A percentile compares a stretch with the other conserved stretches of the same genome.
Conservation (phyloP, 2,329 filamentous ascomycete genomes). For the Phialophora expanda region DNA sequence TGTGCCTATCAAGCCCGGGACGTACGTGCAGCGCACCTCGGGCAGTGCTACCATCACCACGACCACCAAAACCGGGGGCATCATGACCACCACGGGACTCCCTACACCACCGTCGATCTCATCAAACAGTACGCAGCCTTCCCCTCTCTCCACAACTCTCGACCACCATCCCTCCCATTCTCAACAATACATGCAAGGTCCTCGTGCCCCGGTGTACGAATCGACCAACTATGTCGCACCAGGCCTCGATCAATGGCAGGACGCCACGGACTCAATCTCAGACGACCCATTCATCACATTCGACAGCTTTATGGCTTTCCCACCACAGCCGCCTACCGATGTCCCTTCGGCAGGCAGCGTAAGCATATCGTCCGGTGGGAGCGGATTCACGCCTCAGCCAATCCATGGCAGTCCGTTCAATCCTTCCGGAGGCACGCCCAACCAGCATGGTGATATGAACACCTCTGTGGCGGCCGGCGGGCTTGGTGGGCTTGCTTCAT, state of each 20-base stretch:
- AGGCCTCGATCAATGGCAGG: constrained; percentile 33
- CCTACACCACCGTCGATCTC: constrained; percentile 38
- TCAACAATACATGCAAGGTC: constrained; percentile 12
- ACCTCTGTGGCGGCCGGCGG: constrained; percentile 11
- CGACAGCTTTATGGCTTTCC: constrained; percentile 40
- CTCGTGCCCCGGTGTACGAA: constrained; percentile 26
- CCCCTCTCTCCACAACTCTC: constrained; percentile 34
- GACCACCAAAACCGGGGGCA: constrained; percentile 10
- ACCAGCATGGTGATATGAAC: constrained; percentile 24
- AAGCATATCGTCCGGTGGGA: constrained; percentile 19
- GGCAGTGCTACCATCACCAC: constrained; percentile 6
- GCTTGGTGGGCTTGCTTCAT: constrained; percentile 9
- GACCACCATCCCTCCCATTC: constrained; percentile 16
- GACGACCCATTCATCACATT: constrained; percentile 40
- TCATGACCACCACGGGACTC: constrained; percentile 28
- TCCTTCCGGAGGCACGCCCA: constrained; percentile 8
- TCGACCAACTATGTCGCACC: constrained; percentile 29
- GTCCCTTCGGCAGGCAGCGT: constrained; percentile 27
- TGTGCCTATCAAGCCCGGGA: constrained; percentile 36
- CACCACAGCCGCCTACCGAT: constrained; percentile 29
- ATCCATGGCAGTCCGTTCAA: constrained; percentile 26
- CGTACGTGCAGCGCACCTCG: constrained; percentile 27
- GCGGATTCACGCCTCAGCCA: constrained; percentile 31
- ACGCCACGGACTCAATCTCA: constrained; percentile 9
- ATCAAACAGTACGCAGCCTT: constrained; percentile 34